Evolutionary conservation across 768 basidiomycete genomes (phyloP).

Genomic region (Crepidotus variabilis): DNA sequence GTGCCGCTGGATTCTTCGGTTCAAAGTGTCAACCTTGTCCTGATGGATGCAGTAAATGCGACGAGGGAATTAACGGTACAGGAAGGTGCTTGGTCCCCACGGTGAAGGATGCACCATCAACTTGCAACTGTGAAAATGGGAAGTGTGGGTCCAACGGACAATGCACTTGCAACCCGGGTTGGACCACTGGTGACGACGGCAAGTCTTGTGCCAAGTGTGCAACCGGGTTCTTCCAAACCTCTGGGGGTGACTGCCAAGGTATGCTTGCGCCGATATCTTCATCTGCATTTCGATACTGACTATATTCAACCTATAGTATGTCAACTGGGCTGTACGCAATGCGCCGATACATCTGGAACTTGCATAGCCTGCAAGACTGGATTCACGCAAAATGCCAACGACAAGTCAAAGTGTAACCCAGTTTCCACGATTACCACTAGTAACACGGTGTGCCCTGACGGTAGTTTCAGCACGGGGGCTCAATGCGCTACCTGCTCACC

Average conservation of each 20-base stretch:
- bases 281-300: neutral
- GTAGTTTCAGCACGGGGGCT: constrained; percentile 54
- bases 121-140: constrained; percentile 84
- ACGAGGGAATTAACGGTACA: constrained; percentile 75
- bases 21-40: constrained; percentile 69
- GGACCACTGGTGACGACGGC: constrained; percentile 66
- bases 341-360: constrained; percentile 61
- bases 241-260: constrained; percentile 74
- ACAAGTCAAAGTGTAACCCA: constrained; percentile 63
- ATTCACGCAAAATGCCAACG: constrained; percentile 63
- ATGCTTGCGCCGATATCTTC: constrained; percentile 14
- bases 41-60: constrained; percentile 62
- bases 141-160: constrained; percentile 64
- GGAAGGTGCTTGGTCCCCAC: constrained; percentile 62
- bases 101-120: constrained; percentile 50
- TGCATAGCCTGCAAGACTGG: constrained; percentile 72
- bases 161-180: constrained; percentile 76
- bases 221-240: constrained; percentile 68
- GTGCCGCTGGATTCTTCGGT: constrained; percentile 73
- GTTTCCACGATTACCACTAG: constrained; percentile 43
- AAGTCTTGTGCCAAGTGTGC: constrained; percentile 76
- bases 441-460: constrained; percentile 59
- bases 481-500: constrained; percentile 58
- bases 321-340: constrained; percentile 65
- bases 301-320: constrained; percentile 46